phyloP scores from a whole-genome alignment of 495 filamentous ascomycete genomes.

The Cercophora newfieldiana region DNA sequence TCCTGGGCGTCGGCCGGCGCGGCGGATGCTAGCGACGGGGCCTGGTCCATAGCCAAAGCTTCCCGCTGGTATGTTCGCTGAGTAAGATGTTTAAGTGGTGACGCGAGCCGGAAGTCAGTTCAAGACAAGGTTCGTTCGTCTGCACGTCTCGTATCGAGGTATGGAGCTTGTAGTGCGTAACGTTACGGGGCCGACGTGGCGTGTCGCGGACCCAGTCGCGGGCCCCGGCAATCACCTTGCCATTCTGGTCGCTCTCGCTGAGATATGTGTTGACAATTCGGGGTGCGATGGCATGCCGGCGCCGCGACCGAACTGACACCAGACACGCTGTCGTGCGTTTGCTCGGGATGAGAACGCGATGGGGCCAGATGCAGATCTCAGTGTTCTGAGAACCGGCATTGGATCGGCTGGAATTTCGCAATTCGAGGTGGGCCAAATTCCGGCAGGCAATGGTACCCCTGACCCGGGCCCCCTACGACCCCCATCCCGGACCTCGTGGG shows the following conservation, averaged over 20 bases:
- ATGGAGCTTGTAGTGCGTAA: background rate
- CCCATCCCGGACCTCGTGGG: no score
- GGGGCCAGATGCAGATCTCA: background rate
- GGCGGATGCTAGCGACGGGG: constrained; percentile 5
- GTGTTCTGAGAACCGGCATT: background rate
- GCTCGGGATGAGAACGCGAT: background rate
- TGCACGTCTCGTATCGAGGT: background rate
- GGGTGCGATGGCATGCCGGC: background rate
- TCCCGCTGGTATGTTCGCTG: constrained; percentile 1
- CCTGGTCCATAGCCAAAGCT: constrained; percentile 24
- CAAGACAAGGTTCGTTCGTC: constrained; percentile 4
- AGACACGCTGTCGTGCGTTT: constrained; percentile 1
- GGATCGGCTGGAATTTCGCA: background rate
- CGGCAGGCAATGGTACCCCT: constrained; percentile 6
- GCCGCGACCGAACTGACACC: background rate
- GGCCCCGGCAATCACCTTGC: constrained; percentile 2
- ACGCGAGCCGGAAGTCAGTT: background rate
- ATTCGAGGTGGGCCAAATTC: background rate
- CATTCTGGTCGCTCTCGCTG: background rate
- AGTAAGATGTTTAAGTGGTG: background rate
- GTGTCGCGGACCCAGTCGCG: constrained; percentile 1
- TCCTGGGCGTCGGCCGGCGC: constrained; percentile 9
- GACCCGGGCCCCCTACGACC: background rate
- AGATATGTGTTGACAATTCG: background rate
- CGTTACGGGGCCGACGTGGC: constrained; percentile 9